These are phyloP conservation scores for Sphaerostilbella broomeana DNA, from an alignment of 2,329 filamentous ascomycete species.

Conservation along the genomic window DNA sequence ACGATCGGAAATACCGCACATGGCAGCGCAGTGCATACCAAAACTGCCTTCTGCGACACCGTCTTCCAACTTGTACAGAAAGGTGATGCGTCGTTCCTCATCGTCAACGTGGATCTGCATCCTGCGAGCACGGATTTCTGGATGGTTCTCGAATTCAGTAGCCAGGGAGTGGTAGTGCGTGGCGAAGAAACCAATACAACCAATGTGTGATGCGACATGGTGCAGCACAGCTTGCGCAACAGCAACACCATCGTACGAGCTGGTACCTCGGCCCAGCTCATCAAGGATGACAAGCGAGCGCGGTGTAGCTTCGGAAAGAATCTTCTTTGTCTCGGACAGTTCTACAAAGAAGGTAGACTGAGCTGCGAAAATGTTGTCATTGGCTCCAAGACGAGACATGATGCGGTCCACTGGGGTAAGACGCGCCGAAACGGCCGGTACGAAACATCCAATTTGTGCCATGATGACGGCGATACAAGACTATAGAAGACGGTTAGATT, in stretches of 20 bases:
- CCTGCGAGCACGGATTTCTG: conserved; percentile 75
- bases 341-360: conserved; percentile 99
- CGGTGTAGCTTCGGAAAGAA: conserved; percentile 85
- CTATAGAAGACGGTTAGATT: conserved; percentile 36
- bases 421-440: conserved; percentile 74
- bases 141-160: conserved; percentile 81
- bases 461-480: conserved; percentile 95
- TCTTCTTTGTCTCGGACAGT: conserved; percentile 95
- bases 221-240: conserved; percentile 97
- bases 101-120: conserved; percentile 97
- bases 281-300: conserved; percentile 94
- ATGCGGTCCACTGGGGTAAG: conserved; percentile 93
- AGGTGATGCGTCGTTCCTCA: conserved; percentile 77
- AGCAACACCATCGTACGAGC: conserved; percentile 91
- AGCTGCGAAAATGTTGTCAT: conserved; percentile 97
- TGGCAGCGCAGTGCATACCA: conserved; percentile 97
- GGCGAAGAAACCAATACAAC: conserved; percentile 92
- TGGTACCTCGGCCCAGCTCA: conserved; percentile 90
- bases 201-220: conserved; percentile 86
- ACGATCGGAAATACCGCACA: conserved; percentile 84
- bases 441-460: conserved; percentile 90
- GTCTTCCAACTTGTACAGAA: conserved; percentile 87
- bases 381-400: conserved; percentile 95
- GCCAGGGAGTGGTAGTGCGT: conserved; percentile 96
- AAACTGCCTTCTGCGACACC: conserved; percentile 95